Evolutionary conservation across 2,329 filamentous ascomycete genomes (phyloP), one percentile per base, ranked within the genome.

Genomic region (Endocalyx cinctus): DNA sequence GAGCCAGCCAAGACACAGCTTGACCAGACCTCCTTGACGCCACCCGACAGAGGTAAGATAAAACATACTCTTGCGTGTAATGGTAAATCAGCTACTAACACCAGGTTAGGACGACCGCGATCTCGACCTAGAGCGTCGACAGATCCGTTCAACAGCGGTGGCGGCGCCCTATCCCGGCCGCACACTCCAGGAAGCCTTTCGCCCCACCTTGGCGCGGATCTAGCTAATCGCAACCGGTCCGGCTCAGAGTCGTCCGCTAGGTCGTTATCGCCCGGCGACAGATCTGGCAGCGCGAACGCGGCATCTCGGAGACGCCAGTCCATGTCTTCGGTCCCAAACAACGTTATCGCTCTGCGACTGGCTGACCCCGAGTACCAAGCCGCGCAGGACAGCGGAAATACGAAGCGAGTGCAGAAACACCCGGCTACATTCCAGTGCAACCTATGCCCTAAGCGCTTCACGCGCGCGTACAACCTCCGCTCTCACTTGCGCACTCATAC

Each of bases 401-500:
- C 78, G 5, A 94, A 92, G 57, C 81, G 92, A n/a, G 81, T 87
- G 1, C 92, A 98, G 59, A 98, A 98, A 55, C 92, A 98, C 50
- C 92, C 92, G 0, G 92, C 92, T 6, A 98, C 89, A 0, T 98
- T 97, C 63, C 89, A 97, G 55, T 98, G 92, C 59, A 85, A 66
- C 8, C 69, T 97, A 7, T 98, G 92, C 50, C 89, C 92, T 0
- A 98, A 98, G 62, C 80, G 87, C 12, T 98, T 98, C 55, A 98
- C 92, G 0, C 78, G 92, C 37, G 92, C 92, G 1, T 98, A 98
- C 64, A 98, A 98, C 54, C 67, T 98, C 34, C 85, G 92, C 11
- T 97, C 90, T 27, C 92, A 98, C 64, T 64, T 97, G 39, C 84
- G 92, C 29, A 98, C 92, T 0, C 92, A 98, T 56, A 98, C 92